Evolutionary conservation across 169 alveolate species (phyloP), one percentile per base, ranked within the genome.

Genomic region (Eimeria necatrix): DNA sequence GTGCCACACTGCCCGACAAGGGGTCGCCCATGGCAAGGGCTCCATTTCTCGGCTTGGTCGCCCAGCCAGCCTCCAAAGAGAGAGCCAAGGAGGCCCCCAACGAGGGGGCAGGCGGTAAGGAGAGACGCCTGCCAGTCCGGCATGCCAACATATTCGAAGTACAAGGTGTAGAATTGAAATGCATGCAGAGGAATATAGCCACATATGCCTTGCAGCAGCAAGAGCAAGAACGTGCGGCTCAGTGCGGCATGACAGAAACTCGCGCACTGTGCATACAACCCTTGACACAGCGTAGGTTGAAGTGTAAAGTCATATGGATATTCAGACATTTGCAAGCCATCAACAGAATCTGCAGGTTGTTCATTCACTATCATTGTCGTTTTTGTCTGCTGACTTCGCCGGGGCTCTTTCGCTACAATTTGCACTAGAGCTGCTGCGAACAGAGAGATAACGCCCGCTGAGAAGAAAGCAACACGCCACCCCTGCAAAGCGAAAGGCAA

Each of bases 51-150:
- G 93, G 97, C 96, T 81, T 95, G 93, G 56, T 98, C 99, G 12
- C 98, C 98, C 51, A 97, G 86, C 85, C 96, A 94, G 3, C 99
- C 99, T 26, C 99, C 99, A 46, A 97, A 64, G 22, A 97, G 98
- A 4, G 99, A 98, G n/a, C 99, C 99, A 53, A 98, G 32, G 89
- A 98, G 96, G 14, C 98, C 96, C 4, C 99, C 99, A 22, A 97
- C 85, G 24, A 98, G 95, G 94, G 97, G 94, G 68, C 96, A 91
- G 20, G 98, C 98, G 12, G 98, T 96, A 61, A 98, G 97, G 48
- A 98, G 49, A 59, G 98, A 98, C 48, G 99, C 98, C 94, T 94
- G 97, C 91, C 96, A 90, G 95, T 98, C 98, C 41, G 98, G 92
- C 86, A 98, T 95, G 56, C 99, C 99, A 52, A 97, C 93, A 73